phyloP scores from a whole-genome alignment of 768 basidiomycete species.

The Coprinopsis strossmayeri region DNA sequence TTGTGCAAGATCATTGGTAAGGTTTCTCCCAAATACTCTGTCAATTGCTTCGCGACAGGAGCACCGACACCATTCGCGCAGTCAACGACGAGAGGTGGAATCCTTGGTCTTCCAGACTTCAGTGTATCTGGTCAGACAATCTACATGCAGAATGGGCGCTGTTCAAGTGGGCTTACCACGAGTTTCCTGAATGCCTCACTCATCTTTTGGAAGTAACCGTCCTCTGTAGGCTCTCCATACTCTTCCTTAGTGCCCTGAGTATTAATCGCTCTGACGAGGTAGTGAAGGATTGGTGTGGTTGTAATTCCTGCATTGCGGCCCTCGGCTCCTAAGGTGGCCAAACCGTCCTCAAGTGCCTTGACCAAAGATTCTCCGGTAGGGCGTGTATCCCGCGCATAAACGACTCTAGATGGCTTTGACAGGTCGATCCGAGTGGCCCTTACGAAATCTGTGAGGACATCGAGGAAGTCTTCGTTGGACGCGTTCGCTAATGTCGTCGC shows the following conservation, averaged over 20 bases:
- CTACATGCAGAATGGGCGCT: too few species aligned
- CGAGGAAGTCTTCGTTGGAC: conserved; percentile 67
- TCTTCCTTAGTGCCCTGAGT: conserved; percentile 71
- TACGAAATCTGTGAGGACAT: conserved; percentile 56
- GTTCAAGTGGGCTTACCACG: conserved; percentile 66
- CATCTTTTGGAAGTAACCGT: conserved; percentile 83
- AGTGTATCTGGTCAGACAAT: conserved; percentile 6
- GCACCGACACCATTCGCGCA: conserved; percentile 99
- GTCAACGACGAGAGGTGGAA: conserved; percentile 72
- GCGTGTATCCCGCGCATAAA: conserved; percentile 92
- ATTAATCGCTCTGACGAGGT: conserved; percentile 87
- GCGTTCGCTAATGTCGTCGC: conserved; percentile 88
- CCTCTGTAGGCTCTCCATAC: conserved; percentile 75
- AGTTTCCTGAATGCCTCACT: conserved; percentile 79
- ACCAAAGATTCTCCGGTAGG: conserved; percentile 78
- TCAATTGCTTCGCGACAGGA: conserved; percentile 56
- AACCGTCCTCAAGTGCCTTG: conserved; percentile 73
- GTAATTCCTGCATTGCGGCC: conserved; percentile 74
- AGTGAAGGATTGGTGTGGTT: conserved; percentile 94
- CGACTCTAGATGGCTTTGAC: conserved; percentile 69
- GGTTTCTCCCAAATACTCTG: conserved; percentile 48
- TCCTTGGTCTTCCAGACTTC: conserved; percentile 53
- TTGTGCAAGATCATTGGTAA: conserved; percentile 68
- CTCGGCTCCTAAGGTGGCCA: conserved; percentile 65
- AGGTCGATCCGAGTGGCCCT: conserved; percentile 67